Base-by-base conservation (phyloP, 192 early-diverging fungal genomes). In the Gamsiella multidivaricata region DNA sequence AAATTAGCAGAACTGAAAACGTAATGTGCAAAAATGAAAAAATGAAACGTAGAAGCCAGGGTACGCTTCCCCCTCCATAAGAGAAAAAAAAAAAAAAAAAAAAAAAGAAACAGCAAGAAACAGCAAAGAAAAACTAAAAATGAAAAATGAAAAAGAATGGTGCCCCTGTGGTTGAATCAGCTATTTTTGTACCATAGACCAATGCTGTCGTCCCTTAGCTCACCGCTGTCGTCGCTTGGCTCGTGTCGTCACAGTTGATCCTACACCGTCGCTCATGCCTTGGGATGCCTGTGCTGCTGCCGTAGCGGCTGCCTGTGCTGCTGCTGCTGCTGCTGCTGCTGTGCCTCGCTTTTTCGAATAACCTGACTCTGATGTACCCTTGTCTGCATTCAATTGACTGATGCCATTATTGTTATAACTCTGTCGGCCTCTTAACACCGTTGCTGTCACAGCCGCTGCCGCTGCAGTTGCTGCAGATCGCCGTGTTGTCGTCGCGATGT, bases 401-500 rank as follows among this genome's bases (percentile, higher is more conserved):
- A 54, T 33, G 34, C 31, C 50, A 12, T 41, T 28, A 31, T 18
- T 66, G 17, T 66, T 59, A 23, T 59, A 37, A 34, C 33, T 61
- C 22, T 52, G 54, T 22, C 72, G 58, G 36, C 72, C 46, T 15
- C 72, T 57, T 14, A 57, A 61, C 2, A 67, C 64, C 5, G 65
- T 51, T 26, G 72, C 72, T 2, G 72, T 61, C 3, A 76, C 72
- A 2, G 72, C 72, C 11, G 64, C 64, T 12, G 72, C 72, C 36
- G 72, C 72, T 0, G 72, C 72, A 18, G 72, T 66, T 17, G 72
- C 72, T 18, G 72, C 72, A 3, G 72, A 76, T 45, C 72, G 72
- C 36, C 72, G 56, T 0, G 72, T 67, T 20, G 72, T 66, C 10
- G 72, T 36, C 10, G 72, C 54, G 17, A 71, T 71, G 50, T 71